Percentiles rank a stretch among this genome's conserved stretches.
These are phyloP conservation scores for Babesia gibsoni DNA, from an alignment of 169 alveolate species.

Conservation along the genomic window DNA sequence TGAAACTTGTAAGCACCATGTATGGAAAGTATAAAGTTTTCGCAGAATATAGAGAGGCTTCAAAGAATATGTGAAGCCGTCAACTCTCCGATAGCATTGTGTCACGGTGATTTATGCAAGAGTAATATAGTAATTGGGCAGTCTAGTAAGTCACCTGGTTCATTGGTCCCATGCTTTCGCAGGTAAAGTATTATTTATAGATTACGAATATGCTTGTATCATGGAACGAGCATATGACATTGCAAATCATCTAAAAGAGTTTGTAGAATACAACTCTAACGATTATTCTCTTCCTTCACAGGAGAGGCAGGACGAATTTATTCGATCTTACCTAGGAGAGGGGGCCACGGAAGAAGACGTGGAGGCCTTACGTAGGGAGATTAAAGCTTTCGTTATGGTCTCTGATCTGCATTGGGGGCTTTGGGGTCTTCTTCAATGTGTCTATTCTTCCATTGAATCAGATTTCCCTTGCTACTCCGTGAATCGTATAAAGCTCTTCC, in stretches of 20 bases:
- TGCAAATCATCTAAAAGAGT: slow-evolving; percentile 72
- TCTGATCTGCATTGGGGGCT: slow-evolving; percentile 73
- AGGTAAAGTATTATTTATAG: slow-evolving; percentile 63
- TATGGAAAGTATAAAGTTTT: not conserved
- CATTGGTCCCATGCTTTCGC: not conserved
- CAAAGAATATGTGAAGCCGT: slow-evolving; percentile 54
- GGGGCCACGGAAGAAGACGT: not conserved
- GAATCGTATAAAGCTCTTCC: slow-evolving; percentile 37
- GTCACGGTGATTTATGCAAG: slow-evolving; percentile 70
- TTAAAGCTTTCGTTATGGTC: slow-evolving; percentile 68
- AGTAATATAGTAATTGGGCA: slow-evolving; percentile 63
- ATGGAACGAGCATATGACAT: slow-evolving; percentile 77
- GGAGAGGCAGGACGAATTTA: slow-evolving; percentile 54
- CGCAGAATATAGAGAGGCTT: slow-evolving; percentile 43
- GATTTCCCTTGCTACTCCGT: slow-evolving; percentile 62
- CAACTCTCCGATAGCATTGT: slow-evolving; percentile 72
- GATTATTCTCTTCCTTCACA: slow-evolving; percentile 51
- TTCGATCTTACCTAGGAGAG: slow-evolving; percentile 23
- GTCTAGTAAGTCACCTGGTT: slow-evolving; percentile 10
- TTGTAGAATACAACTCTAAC: slow-evolving; percentile 60
- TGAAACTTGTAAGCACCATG: slow-evolving; percentile 14
- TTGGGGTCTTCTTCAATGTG: slow-evolving; percentile 69
- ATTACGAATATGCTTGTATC: slow-evolving; percentile 72
- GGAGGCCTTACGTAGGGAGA: slow-evolving; percentile 35
- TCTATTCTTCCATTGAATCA: slow-evolving; percentile 62